Percentiles rank a stretch among this genome's conserved stretches.
phyloP scores from a whole-genome alignment of 2,329 filamentous ascomycete species.

The Penicillium griseofulvum region DNA sequence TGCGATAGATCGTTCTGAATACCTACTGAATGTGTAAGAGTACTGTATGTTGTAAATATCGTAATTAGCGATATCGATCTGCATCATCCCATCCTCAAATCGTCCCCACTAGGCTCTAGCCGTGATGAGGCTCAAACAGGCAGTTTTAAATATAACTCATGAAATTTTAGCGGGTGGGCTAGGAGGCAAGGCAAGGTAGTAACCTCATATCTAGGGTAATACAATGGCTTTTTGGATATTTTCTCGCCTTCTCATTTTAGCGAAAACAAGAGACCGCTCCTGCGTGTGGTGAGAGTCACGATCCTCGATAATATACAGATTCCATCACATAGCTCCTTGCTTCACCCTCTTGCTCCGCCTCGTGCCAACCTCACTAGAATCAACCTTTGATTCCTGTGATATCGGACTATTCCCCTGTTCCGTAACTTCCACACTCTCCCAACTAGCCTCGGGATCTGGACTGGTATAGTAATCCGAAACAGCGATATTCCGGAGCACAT shows the following conservation, averaged over 20 bases:
- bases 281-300: background rate
- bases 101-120: no score
- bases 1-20: slow-evolving; percentile 10
- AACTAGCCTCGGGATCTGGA: background rate
- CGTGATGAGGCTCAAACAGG: no score
- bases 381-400: background rate
- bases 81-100: no score
- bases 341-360: background rate
- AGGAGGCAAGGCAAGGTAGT: no score
- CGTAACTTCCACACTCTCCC: background rate
- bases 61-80: no score
- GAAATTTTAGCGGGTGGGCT: no score
- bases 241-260: background rate
- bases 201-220: background rate
- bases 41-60: no score
- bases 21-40: no score
- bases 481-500: slow-evolving; percentile 37
- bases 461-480: slow-evolving; percentile 21
- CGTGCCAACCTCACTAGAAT: background rate
- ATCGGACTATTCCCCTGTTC: background rate
- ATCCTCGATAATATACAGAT: background rate
- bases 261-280: no score
- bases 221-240: background rate
- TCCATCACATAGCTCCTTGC: background rate
- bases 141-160: no score